phyloP scores from a whole-genome alignment of 495 filamentous ascomycete species.

The Daldinia decipiens region DNA sequence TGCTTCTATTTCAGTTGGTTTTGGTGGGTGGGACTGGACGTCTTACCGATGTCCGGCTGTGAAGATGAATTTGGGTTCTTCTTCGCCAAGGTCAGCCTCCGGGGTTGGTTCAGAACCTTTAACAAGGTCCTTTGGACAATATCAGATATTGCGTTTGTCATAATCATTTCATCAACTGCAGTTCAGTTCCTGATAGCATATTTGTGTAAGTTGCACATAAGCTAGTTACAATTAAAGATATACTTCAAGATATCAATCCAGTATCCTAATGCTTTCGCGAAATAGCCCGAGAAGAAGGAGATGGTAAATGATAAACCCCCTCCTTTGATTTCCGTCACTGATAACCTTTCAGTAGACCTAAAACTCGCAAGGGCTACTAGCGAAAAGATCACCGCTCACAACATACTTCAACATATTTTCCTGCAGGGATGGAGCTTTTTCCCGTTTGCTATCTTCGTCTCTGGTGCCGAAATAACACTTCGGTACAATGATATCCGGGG shows the following conservation, averaged over 20 bases:
- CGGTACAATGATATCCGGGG: conserved; percentile 26
- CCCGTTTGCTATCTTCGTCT: conserved; percentile 21
- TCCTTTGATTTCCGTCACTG: not conserved
- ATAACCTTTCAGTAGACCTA: not conserved
- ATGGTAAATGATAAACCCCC: not conserved
- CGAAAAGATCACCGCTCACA: not conserved
- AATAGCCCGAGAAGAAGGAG: not conserved
- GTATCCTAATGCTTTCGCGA: not conserved
- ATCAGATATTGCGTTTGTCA: conserved; percentile 5
- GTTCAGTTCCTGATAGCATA: not conserved
- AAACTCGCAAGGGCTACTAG: not conserved
- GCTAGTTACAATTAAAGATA: not conserved
- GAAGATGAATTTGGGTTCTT: conserved; percentile 39
- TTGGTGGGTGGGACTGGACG: conserved; percentile 37
- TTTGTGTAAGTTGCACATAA: conserved; percentile 5
- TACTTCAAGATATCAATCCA: not conserved
- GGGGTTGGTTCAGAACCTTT: conserved; percentile 42
- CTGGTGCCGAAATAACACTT: conserved; percentile 27
- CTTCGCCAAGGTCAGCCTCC: conserved; percentile 37
- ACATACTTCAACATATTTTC: conserved; percentile 17
- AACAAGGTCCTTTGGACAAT: conserved; percentile 35
- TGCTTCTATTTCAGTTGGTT: conserved; percentile 34
- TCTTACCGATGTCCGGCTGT: conserved; percentile 21
- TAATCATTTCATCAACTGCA: not conserved
- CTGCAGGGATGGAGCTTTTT: conserved; percentile 23